Evolutionary conservation across 352 stramenopile species (phyloP), one percentile per base, ranked within the genome.

Genomic region (Pilasporangium apinafurcum): DNA sequence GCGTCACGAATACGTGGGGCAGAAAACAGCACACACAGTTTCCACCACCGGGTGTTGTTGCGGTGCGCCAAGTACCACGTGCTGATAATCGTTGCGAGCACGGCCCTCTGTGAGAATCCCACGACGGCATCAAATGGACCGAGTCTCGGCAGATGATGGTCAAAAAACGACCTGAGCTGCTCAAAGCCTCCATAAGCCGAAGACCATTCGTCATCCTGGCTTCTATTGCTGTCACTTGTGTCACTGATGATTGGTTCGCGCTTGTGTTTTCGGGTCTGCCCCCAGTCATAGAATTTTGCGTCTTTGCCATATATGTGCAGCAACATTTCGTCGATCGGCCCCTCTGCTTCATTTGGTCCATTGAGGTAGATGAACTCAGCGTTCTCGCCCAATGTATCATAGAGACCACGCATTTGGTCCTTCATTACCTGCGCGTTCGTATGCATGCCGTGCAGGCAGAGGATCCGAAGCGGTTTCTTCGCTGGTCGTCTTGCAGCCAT

Each of bases 221-320:
- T 47, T 49, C 25, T 9, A 58, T 58, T 16, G 59, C 37, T 10
- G 60, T 44, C 6, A 46, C 49, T 44, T 17, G 16, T 35, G 13
- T 36, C 33, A 43, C 49, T 62, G 63, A 48, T 22, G 44, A 31
- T 62, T 24, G 39, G 39, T 18, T 36, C 58, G 29, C 25, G 17
- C 14, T 26, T 21, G 13, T 18, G 18, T 5, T 27, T 33, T 2
- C 34, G 14, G 52, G 57, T 18, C 57, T 78, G 54, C 4, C 58
- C 63, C 80, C 80, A 92, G 52, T 92, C 80, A 54, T 83, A 92
- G 55, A 88, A 92, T 7, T 67, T 63, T 14, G 61, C 66, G 10
- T 83, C 67, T 16, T 84, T 24, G 14, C 53, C 69, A 20, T 86
- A 81, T 24, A 81, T 59, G 17, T 53, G 44, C 27, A 76, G 55